phyloP scores from a whole-genome alignment of 2,329 filamentous ascomycete genomes.

The Moelleriella libera region DNA sequence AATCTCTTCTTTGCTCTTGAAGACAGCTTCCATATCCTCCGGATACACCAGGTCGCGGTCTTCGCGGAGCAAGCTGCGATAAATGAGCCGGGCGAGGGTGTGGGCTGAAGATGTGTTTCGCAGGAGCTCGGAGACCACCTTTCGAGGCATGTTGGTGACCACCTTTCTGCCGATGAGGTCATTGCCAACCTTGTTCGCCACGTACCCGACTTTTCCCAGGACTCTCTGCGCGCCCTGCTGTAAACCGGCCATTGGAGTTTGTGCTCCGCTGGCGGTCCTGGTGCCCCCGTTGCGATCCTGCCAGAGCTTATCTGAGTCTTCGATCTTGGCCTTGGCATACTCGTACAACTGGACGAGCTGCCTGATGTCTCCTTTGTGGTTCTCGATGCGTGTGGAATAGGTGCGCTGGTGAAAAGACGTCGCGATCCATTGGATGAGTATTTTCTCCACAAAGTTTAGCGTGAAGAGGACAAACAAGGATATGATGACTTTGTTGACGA shows the following conservation, averaged over 20 bases:
- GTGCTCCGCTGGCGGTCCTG: conserved; percentile 39
- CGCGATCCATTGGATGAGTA: conserved; percentile 87
- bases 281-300: conserved; percentile 17
- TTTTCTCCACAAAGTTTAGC: conserved; percentile 81
- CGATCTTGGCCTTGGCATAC: conserved; percentile 63
- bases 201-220: conserved; percentile 68
- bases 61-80: conserved; percentile 68
- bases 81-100: conserved; percentile 74
- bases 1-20: conserved; percentile 71
- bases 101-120: conserved; percentile 61
- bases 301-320: conserved; percentile 36
- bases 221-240: conserved; percentile 63
- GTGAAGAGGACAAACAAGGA: conserved; percentile 66
- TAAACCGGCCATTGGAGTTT: conserved; percentile 62
- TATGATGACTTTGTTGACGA: conserved; percentile 76
- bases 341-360: conserved; percentile 43
- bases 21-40: conserved; percentile 67
- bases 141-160: conserved; percentile 63
- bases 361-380: conserved; percentile 81
- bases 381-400: conserved; percentile 78
- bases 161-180: conserved; percentile 75
- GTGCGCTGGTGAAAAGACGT: conserved; percentile 86
- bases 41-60: conserved; percentile 63
- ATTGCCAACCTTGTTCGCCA: conserved; percentile 74
- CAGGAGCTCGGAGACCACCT: conserved; percentile 70